These are phyloP conservation scores for Atalantia buxifolia DNA, from an alignment of 345 rosid genomes.

Conservation along the genomic window DNA sequence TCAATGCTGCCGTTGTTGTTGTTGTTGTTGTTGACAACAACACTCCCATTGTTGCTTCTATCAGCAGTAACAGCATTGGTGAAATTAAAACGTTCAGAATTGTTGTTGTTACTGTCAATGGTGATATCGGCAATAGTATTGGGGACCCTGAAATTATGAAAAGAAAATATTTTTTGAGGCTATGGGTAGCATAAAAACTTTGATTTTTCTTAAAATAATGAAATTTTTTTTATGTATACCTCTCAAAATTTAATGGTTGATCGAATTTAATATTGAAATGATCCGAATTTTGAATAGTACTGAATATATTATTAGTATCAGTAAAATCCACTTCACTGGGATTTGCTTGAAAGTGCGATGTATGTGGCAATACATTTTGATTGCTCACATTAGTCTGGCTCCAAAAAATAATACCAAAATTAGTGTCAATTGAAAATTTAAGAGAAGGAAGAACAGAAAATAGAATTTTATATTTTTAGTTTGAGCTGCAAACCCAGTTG, in stretches of 20 bases:
- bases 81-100: neutral
- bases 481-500: neutral
- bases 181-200: neutral
- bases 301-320: no score
- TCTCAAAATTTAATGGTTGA: neutral
- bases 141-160: no score
- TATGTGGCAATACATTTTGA: neutral
- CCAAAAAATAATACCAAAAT: neutral
- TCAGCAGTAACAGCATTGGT: neutral
- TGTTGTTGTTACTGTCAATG: no score
- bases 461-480: no score
- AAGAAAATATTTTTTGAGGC: neutral
- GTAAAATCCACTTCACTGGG: neutral
- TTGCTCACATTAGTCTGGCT: neutral
- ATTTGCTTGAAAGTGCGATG: neutral
- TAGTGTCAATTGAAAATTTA: neutral
- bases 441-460: neutral
- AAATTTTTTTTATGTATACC: neutral
- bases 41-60: no score
- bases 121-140: no score
- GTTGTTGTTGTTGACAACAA: neutral
- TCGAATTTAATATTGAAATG: neutral
- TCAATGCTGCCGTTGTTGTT: neutral
- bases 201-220: neutral
- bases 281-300: neutral